Conservation (phyloP, 257 asterid genomes). For the Petunia secreta region DNA sequence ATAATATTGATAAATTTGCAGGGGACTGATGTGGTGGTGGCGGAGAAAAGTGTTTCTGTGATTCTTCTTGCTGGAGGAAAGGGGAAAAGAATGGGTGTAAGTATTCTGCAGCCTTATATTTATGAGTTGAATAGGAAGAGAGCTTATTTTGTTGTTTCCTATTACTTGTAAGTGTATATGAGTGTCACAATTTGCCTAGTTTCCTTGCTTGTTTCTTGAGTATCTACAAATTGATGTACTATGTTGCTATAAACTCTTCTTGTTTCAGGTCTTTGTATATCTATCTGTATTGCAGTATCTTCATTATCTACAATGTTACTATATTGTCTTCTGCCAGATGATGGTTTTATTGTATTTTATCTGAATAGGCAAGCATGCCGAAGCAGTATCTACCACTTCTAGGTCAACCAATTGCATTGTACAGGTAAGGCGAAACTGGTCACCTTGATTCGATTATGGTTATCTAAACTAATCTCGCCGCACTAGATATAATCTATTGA, state of each 20-base stretch:
- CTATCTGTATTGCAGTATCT: slow-evolving; percentile 17
- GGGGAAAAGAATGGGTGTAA: slow-evolving; percentile 98
- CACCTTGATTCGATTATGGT: slow-evolving; percentile 1
- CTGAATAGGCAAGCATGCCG: slow-evolving; percentile 90
- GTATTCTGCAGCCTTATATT: slow-evolving; percentile 17
- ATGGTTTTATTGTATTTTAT: slow-evolving; percentile 46
- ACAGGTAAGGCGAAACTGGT: slow-evolving; percentile 60
- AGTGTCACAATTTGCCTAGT: neutral
- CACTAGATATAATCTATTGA: neutral
- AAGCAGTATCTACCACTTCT: slow-evolving; percentile 99
- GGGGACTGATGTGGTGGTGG: slow-evolving; percentile 60
- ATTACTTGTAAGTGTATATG: neutral
- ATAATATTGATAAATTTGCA: slow-evolving; percentile 28
- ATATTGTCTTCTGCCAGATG: slow-evolving; percentile 30
- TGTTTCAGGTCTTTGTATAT: slow-evolving; percentile 15
- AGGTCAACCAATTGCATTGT: slow-evolving; percentile 93
- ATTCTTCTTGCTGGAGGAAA: slow-evolving; percentile 95
- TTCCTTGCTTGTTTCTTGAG: neutral
- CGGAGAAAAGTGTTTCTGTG: slow-evolving; percentile 89
- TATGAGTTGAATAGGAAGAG: neutral
- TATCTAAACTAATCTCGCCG: neutral
- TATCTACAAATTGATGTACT: neutral
- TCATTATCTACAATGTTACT: slow-evolving; percentile 16
- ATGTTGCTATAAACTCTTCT: neutral
- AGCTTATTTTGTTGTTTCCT: slow-evolving; percentile 1